phyloP scores from a whole-genome alignment of 2,329 filamentous ascomycete species.

The Epichloe typhina region DNA sequence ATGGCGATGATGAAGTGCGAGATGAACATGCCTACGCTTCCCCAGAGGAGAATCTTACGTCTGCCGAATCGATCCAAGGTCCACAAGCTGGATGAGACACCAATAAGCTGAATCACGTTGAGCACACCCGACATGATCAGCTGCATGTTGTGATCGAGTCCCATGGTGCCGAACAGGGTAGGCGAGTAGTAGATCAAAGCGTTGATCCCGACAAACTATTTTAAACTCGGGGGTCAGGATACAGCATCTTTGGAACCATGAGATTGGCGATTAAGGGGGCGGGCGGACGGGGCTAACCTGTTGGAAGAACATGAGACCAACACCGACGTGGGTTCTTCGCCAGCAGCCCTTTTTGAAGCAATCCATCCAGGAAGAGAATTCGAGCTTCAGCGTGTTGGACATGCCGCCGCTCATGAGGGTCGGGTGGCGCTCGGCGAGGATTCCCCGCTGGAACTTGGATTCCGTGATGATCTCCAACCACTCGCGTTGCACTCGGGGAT shows the following conservation, averaged over 20 bases:
- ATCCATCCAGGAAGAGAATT: constrained; percentile 34
- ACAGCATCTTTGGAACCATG: too few relatives aligned
- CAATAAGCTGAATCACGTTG: constrained; percentile 19
- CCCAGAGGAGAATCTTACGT: constrained; percentile 13
- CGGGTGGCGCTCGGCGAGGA: constrained; percentile 20
- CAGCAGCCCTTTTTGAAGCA: constrained; percentile 36
- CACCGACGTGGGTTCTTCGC: constrained; percentile 31
- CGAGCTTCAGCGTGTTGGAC: constrained; percentile 26
- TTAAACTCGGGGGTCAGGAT: background rate
- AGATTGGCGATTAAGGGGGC: background rate
- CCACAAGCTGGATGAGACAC: constrained; percentile 30
- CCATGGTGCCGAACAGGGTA: constrained; percentile 42
- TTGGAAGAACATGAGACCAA: constrained; percentile 44
- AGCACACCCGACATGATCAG: constrained; percentile 20
- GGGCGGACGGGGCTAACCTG: constrained; percentile 23
- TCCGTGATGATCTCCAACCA: constrained; percentile 16
- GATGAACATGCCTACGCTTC: constrained; percentile 15
- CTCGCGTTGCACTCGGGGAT: constrained; percentile 12
- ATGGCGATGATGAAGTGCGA: constrained; percentile 14
- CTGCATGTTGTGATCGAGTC: constrained; percentile 25
- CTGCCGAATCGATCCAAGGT: constrained; percentile 21
- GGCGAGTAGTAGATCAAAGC: constrained; percentile 45
- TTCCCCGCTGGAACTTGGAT: constrained; percentile 12
- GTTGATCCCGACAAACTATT: constrained; percentile 19
- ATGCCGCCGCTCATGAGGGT: constrained; percentile 21